A percentile compares a stretch with the other conserved stretches of the same genome.
Evolutionary conservation across 306 rosid species (phyloP).

Genomic region (Lablab purpureus): DNA sequence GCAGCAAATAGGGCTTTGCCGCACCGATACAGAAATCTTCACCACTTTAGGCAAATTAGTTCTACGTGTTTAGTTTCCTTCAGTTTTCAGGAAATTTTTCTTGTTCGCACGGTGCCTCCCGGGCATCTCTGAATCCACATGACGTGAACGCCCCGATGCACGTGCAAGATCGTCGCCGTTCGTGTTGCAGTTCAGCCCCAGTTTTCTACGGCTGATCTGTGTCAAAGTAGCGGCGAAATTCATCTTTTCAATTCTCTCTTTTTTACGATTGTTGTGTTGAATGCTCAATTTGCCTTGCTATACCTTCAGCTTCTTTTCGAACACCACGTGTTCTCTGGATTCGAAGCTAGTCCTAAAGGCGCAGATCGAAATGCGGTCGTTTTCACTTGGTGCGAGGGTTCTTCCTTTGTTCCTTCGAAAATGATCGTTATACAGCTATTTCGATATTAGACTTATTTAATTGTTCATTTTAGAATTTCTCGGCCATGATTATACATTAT

Average conservation of each 20-base stretch:
- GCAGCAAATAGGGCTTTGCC: background rate
- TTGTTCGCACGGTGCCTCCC: slow-evolving; percentile 53
- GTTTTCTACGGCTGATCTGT: slow-evolving; percentile 51
- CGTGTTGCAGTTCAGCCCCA: slow-evolving; percentile 61
- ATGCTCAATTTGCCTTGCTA: slow-evolving; percentile 61
- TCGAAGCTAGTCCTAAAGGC: slow-evolving; percentile 83
- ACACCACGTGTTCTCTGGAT: slow-evolving; percentile 37
- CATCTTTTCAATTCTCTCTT: background rate
- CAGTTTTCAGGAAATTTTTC: background rate
- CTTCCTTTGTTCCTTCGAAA: slow-evolving; percentile 57
- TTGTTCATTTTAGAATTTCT: background rate
- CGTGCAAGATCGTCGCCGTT: slow-evolving; percentile 52
- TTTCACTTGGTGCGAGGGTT: slow-evolving; percentile 48
- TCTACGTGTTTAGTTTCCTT: background rate
- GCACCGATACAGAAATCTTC: background rate
- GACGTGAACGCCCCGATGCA: slow-evolving; percentile 56
- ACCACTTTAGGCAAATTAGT: too few relatives aligned
- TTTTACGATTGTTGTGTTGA: background rate
- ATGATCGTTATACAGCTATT: slow-evolving; percentile 37
- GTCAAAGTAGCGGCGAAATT: slow-evolving; percentile 55
- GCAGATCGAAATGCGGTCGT: slow-evolving; percentile 48
- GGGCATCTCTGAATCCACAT: slow-evolving; percentile 50
- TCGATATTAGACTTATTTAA: background rate
- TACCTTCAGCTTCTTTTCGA: slow-evolving; percentile 79
- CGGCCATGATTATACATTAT: slow-evolving; percentile 61